A percentile compares a stretch with the other conserved stretches of the same genome.
Evolutionary conservation across 805 yeast genomes (phyloP).

Genomic region (Zygosaccharomyces rouxii): DNA sequence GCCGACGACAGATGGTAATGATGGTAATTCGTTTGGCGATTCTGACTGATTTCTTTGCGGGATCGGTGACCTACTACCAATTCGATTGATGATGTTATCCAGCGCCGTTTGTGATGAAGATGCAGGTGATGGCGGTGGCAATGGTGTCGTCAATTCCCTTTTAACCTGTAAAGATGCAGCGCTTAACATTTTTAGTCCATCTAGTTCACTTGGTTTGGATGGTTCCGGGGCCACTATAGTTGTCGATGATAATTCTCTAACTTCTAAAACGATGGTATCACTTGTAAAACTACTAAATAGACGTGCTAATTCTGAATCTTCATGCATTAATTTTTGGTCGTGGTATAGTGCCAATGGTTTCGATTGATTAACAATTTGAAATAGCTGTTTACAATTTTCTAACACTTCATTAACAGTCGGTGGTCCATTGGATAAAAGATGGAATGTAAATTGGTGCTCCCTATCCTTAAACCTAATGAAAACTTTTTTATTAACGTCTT

Average conservation of each 20-base stretch:
- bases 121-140: constrained; percentile 5
- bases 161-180: constrained; percentile 28
- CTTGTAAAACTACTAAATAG: constrained; percentile 37
- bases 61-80: constrained; percentile 15
- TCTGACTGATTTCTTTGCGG: constrained; percentile 4
- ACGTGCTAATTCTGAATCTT: constrained; percentile 46
- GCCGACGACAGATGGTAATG: constrained; percentile 4
- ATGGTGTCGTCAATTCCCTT: constrained; percentile 7
- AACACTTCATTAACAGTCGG: constrained; percentile 77
- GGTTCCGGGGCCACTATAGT: constrained; percentile 6
- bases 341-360: constrained; percentile 22
- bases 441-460: constrained; percentile 60
- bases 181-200: constrained; percentile 31
- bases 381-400: constrained; percentile 71
- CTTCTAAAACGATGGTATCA: constrained; percentile 40
- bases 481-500: constrained; percentile 38
- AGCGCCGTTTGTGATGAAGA: constrained; percentile 16
- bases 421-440: constrained; percentile 62
- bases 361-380: constrained; percentile 42
- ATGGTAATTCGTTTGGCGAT: constrained; percentile 5
- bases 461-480: constrained; percentile 49
- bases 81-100: constrained; percentile 22
- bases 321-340: constrained; percentile 33
- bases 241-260: constrained; percentile 24
- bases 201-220: constrained; percentile 8